Base-by-base conservation (phyloP, 2,329 filamentous ascomycete genomes). In the Fonsecaea erecta region DNA sequence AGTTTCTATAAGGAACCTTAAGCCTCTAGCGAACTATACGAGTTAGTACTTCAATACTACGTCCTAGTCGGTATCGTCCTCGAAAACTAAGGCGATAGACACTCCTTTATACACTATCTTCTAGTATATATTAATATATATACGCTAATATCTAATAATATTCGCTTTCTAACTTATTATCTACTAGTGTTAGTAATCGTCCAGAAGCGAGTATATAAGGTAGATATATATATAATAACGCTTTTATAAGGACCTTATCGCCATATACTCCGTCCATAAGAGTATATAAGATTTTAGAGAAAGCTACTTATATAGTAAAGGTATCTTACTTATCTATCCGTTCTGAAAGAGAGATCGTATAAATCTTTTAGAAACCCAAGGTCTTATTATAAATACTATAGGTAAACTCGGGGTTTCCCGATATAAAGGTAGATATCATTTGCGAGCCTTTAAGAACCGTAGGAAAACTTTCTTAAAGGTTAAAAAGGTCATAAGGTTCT, bases 11-110 rank as follows among this genome's bases (percentile, higher is more conserved):
- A 78, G 69, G 14, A 70, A 70, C 12, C 75, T 72, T 0, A 75
- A 68, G 0, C 72, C 74, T 48, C 71, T 65, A 2, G 76, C 76
- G 30, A 77, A 77, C 37, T 75, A 74, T 8, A 75, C 75, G 16
- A 86, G 77, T 69, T 87, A 84, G 0, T 74, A 57, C 34, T 82
- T 82, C 26, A 86, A 72, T 0, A 78, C 75, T 11, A 86, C 73
- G 62, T 86, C 85, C 85, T 84, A 87, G 73, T 87, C 84, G 21
- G 80, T 78, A 62, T 86, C 84, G 69, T 86, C 84, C 70, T 87
- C 85, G 28, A 86, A 72, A 30, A 86, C 82, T 1, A 86, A 74
- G 0, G 82, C 83, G 1, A 80, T 82, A 1, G 77, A 74, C 1
- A 84, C 68, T 43, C 80, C 78, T 11, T 79, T 73, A 16, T 79